A percentile compares a stretch with the other conserved stretches of the same genome.
phyloP scores from a whole-genome alignment of 2,329 filamentous ascomycete species.

The Chaetomium olivaceum region DNA sequence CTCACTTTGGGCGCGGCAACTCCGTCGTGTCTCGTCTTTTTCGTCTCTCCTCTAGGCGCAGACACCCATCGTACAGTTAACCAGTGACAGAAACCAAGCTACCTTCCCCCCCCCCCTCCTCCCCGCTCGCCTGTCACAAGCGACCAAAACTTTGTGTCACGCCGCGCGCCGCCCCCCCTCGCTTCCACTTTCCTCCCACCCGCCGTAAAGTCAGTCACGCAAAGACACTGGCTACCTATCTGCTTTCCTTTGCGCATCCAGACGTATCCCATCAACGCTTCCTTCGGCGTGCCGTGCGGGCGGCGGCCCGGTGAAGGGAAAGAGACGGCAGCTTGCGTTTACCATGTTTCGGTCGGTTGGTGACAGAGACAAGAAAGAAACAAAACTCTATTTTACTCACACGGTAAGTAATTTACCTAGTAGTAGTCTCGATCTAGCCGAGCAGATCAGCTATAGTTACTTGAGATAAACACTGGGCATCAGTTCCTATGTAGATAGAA shows the following conservation, averaged over 20 bases:
- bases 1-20: background rate
- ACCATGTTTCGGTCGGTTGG: background rate
- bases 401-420: background rate
- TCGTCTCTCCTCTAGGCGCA: background rate
- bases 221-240: background rate
- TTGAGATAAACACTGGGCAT: no score
- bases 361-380: background rate
- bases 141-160: slow-evolving; percentile 15
- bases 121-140: background rate
- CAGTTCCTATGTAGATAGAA: no score
- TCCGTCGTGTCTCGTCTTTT: background rate
- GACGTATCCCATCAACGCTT: background rate
- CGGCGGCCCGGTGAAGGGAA: background rate
- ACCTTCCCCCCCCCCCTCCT: no score
- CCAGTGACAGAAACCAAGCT: background rate
- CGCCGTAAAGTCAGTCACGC: background rate
- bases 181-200: slow-evolving; percentile 5
- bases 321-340: slow-evolving; percentile 5
- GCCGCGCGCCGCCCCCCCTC: background rate
- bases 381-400: background rate
- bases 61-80: background rate
- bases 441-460: background rate
- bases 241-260: background rate
- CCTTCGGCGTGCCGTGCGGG: background rate
- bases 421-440: no score